These are phyloP conservation scores for Heimioporus punctisporus DNA, from an alignment of 1,284 basidiomycete species.

Conservation along the genomic window DNA sequence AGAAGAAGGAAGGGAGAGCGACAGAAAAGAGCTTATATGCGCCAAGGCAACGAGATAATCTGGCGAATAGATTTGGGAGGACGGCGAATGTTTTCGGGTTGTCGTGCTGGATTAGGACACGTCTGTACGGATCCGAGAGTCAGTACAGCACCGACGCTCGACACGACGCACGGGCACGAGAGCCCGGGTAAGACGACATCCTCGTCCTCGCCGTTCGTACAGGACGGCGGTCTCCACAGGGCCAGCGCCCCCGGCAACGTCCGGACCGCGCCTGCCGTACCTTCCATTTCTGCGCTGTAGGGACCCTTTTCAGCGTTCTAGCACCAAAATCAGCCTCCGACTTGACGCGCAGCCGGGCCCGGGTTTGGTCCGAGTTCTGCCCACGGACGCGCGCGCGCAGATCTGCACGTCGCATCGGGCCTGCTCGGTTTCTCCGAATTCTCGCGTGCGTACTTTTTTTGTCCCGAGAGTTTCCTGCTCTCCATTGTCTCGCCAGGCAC, in stretches of 20 bases:
- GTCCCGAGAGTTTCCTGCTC: conserved; percentile 18
- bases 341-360: background rate
- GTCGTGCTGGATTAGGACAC: conserved; percentile 30
- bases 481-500: too few relatives aligned
- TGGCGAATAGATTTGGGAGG: conserved; percentile 24
- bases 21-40: conserved; percentile 18
- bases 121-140: background rate
- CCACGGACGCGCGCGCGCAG: conserved; percentile 23
- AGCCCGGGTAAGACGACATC: too few relatives aligned
- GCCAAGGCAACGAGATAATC: conserved; percentile 27
- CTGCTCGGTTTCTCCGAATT: conserved; percentile 1
- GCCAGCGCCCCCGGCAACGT: conserved; percentile 12
- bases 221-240: too few relatives aligned
- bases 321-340: conserved; percentile 10
- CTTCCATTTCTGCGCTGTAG: conserved; percentile 13
- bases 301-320: conserved; percentile 5
- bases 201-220: too few relatives aligned
- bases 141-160: too few relatives aligned
- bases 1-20: background rate
- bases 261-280: conserved; percentile 18
- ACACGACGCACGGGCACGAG: too few relatives aligned
- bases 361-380: background rate
- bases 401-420: conserved; percentile 7
- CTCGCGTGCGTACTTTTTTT: background rate
- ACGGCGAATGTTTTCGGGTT: conserved; percentile 20